phyloP scores from a whole-genome alignment of 495 filamentous ascomycete genomes.

The Neurospora sp. region DNA sequence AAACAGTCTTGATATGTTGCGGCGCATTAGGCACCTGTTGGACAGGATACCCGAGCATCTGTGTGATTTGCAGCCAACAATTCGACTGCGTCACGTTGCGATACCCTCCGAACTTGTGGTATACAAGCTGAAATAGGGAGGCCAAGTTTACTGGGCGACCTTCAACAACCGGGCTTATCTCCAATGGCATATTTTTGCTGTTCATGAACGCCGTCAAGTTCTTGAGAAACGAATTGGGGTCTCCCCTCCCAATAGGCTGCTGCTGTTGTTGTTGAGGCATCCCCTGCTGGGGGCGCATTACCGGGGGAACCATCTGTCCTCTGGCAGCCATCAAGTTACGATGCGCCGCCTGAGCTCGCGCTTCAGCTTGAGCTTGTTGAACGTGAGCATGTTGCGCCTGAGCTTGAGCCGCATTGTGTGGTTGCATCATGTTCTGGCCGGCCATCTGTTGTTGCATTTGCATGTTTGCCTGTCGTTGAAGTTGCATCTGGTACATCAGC shows the following conservation, averaged over 20 bases:
- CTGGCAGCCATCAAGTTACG: conserved; percentile 40
- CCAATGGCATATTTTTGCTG: conserved; percentile 55
- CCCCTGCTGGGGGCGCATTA: conserved; percentile 31
- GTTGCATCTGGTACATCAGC: conserved; percentile 54
- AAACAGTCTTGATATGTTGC: conserved; percentile 59
- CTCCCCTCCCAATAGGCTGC: conserved; percentile 6
- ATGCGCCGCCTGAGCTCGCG: conserved; percentile 33
- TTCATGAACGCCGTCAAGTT: conserved; percentile 63
- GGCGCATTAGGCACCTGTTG: conserved; percentile 55
- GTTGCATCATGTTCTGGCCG: conserved; percentile 29
- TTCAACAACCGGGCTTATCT: conserved; percentile 57
- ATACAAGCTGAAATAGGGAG: conserved; percentile 64
- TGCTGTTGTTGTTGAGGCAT: conserved; percentile 20
- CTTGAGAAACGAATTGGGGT: conserved; percentile 66
- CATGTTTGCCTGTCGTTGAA: conserved; percentile 58
- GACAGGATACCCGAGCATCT: conserved; percentile 53
- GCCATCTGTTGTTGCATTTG: conserved; percentile 35
- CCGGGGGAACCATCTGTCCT: conserved; percentile 35
- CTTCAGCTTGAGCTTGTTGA: conserved; percentile 13
- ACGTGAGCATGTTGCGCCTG: conserved; percentile 8
- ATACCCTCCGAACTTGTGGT: conserved; percentile 64
- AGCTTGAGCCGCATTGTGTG: conserved; percentile 6
- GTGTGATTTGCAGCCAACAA: conserved; percentile 62
- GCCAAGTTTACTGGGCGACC: conserved; percentile 61
- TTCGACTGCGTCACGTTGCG: conserved; percentile 55